Percentiles rank a stretch among this genome's conserved stretches.
phyloP scores from a whole-genome alignment of 2,329 filamentous ascomycete genomes.

The Aspergillus nomiae region DNA sequence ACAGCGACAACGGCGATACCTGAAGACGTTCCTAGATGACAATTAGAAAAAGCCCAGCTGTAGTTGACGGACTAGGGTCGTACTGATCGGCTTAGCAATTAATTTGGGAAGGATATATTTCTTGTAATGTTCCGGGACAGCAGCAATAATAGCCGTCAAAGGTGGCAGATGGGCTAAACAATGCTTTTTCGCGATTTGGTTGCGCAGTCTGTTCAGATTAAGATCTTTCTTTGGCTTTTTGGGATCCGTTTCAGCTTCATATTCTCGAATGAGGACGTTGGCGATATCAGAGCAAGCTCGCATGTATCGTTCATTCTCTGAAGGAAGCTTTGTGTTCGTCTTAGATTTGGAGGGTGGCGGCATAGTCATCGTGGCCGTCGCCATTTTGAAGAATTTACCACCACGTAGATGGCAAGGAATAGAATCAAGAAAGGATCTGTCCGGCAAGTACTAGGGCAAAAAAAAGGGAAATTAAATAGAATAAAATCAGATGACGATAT shows the following conservation, averaged over 20 bases:
- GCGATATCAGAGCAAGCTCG: slow-evolving; percentile 95
- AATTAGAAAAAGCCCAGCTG: background rate
- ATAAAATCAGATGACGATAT: background rate
- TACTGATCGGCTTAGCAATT: slow-evolving; percentile 93
- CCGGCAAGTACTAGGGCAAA: background rate
- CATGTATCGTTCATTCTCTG: slow-evolving; percentile 93
- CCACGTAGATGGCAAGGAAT: background rate
- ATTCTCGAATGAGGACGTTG: slow-evolving; percentile 89
- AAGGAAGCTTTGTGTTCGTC: slow-evolving; percentile 75
- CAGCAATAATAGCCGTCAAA: slow-evolving; percentile 93
- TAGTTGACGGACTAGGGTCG: slow-evolving; percentile 29
- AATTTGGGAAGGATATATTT: slow-evolving; percentile 97
- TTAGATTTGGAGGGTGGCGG: slow-evolving; percentile 58
- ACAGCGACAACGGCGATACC: slow-evolving; percentile 98
- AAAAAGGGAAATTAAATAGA: background rate
- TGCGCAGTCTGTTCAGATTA: slow-evolving; percentile 86
- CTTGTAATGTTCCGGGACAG: slow-evolving; percentile 99
- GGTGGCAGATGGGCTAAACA: slow-evolving; percentile 84
- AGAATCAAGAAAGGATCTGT: background rate
- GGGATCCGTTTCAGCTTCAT: slow-evolving; percentile 76
- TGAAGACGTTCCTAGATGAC: slow-evolving; percentile 75
- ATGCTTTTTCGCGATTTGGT: slow-evolving; percentile 91
- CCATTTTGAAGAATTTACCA: slow-evolving; percentile 51
- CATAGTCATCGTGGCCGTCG: slow-evolving; percentile 63
- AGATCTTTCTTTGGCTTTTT: slow-evolving; percentile 78